Evolutionary conservation across 495 filamentous ascomycete genomes (phyloP), one percentile per base, ranked within the genome.

Genomic region (Penicillium coprophilum): DNA sequence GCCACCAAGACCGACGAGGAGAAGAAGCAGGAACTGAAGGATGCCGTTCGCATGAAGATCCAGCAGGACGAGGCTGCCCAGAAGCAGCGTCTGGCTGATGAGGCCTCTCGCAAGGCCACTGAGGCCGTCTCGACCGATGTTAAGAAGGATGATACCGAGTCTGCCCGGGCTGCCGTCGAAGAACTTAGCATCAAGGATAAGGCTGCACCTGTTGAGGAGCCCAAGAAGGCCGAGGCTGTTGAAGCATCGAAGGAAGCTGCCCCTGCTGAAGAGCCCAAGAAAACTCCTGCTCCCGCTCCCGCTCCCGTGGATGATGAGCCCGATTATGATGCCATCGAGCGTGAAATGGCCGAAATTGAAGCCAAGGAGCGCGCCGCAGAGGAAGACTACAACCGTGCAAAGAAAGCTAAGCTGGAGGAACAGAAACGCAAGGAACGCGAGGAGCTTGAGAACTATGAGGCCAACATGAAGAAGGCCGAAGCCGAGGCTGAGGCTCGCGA

Each of bases 21-120:
- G 68, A 87, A 81, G 68, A 82, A 85, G 66, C 80, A 82, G 48
- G 86, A 87, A 50, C 77, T 89, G 72, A 80, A 82, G 62, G 85
- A 87, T 21, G 80, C 83, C 19, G 83, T 91, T 56, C 82, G 83
- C 52, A 77, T 77, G 47, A 85, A 85, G 67, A 81, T 83, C 48
- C 77, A 82, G 60, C 75, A 79, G 21, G 80, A 82, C 31, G 73
- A 77, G 62, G 76, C 79, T 20, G 81, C 77, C 27, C 72, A 80
- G 56, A 78, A 77, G 63, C 78, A 77, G 63, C 78, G 78, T 40
- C 70, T 77, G 62, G 74, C 74, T 56, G 72, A 80, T 38, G 82
- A 79, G 45, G 70, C 69, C 48, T 63, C 77, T 39, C 77, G 78
- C 46, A 79, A 80, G 58, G 73, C 77, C 46, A 70, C 73, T 11